Conservation (phyloP, 306 rosid genomes). For the Phaseolus lunatus region DNA sequence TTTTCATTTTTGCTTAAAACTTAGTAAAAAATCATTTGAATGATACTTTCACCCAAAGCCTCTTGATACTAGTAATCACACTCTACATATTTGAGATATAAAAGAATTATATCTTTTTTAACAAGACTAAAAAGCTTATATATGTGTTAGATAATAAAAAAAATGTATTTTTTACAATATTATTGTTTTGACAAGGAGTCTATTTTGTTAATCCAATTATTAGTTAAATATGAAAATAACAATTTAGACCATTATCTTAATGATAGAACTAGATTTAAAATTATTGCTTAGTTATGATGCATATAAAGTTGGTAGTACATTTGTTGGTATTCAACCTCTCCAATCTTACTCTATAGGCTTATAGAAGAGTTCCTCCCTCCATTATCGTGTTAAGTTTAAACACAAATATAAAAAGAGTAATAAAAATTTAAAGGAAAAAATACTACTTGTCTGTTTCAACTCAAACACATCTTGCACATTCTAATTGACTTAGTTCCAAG, state of each 20-base stretch:
- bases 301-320: constrained; percentile 25
- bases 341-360: background rate
- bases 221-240: background rate
- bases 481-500: background rate
- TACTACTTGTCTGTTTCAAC: background rate
- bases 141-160: background rate
- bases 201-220: background rate
- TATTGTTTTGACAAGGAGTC: too few species aligned
- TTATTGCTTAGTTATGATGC: background rate
- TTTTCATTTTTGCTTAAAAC: background rate
- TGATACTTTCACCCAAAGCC: constrained; percentile 2
- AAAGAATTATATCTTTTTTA: background rate
- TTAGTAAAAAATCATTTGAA: background rate
- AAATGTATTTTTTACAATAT: too few species aligned
- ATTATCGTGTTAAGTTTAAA: background rate
- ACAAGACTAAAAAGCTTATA: background rate
- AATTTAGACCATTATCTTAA: background rate
- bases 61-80: background rate
- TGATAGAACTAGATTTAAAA: background rate
- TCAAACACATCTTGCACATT: background rate
- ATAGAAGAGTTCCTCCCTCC: background rate
- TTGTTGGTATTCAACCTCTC: constrained; percentile 19
- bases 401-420: background rate
- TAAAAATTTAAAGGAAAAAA: background rate
- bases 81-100: background rate